Evolutionary conservation across 768 basidiomycete species (phyloP), one percentile per base, ranked within the genome.

Genomic region (Mycena albidolilacea): DNA sequence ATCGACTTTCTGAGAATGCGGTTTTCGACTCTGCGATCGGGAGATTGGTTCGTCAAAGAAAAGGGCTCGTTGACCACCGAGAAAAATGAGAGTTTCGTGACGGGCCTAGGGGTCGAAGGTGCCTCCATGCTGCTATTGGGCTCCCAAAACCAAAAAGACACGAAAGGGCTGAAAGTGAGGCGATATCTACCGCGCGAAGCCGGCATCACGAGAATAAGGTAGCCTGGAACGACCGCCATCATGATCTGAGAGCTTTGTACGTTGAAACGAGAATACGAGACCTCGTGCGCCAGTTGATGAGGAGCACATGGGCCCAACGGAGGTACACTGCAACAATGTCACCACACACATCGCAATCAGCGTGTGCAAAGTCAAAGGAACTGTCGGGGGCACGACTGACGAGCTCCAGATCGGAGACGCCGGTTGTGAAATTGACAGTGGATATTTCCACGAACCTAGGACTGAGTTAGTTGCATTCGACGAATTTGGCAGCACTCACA

Each of bases 221-320:
- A 35, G 17, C 50, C 48, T 6, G 67, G 38, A 11, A 30, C 30
- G 48, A 69, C 37, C n/a, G 50, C 50, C 30, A 62, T 48, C 23
- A 48, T 44, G 21, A 61, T 44, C n/a, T 19, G 64, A n/a, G 9
- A 41, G 43, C 3, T 1, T 30, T 30, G 30, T 48, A 4, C 17
- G 35, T 30, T 14, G 8, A 5, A 10, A 62, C 7, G 7, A 62
- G 12, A 19, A 62, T 44, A 52, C 50, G 50, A 11, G 67, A 69
- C 60, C 7, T 8, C 50, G 23, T 62, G 1, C 68, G 46, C 67
- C 67, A 69, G 50, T 69, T 61, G 46, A 69, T 50, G 39, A 69
- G 58, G 7, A 55, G 37, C 17, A 69, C 38, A 10, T 52, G 1
- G 10, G 12, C 5, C 21, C 1, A 12, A 21, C 37, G 1, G 14